These are phyloP conservation scores for Nigrospora oryzae DNA, from an alignment of 2,329 filamentous ascomycete species.

Conservation along the genomic window DNA sequence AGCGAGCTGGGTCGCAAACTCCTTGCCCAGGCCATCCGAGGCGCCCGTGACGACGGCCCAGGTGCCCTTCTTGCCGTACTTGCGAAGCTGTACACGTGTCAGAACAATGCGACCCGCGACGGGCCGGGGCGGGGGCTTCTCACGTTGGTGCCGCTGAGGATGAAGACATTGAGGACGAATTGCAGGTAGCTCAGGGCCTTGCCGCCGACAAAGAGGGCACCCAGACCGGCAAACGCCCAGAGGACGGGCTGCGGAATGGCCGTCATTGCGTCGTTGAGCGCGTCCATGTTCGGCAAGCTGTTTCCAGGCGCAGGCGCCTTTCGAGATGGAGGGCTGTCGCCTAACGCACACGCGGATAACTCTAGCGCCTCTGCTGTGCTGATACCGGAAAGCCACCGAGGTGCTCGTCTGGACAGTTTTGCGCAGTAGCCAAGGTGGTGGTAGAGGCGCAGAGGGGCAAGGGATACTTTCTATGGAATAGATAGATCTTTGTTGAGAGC, in stretches of 20 bases:
- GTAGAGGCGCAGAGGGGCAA: too few relatives aligned
- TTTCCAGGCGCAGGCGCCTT: background rate
- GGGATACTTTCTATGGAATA: too few relatives aligned
- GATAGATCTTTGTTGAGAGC: too few relatives aligned
- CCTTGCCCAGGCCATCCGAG: constrained; percentile 93
- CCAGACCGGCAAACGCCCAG: constrained; percentile 42
- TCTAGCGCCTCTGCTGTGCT: too few relatives aligned
- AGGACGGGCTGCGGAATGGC: constrained; percentile 35
- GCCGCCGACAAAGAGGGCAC: constrained; percentile 48
- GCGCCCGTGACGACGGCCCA: constrained; percentile 95
- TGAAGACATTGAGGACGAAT: constrained; percentile 59
- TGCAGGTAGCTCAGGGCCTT: constrained; percentile 50
- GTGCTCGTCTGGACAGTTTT: too few relatives aligned
- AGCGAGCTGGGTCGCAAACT: constrained; percentile 86
- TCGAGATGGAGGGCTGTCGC: background rate
- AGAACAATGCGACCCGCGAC: background rate
- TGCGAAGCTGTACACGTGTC: constrained; percentile 56
- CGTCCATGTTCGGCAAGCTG: constrained; percentile 18
- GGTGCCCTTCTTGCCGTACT: constrained; percentile 82
- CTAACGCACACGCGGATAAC: too few relatives aligned
- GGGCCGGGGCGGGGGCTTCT: constrained; percentile 11
- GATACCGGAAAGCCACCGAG: too few relatives aligned
- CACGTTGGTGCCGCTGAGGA: constrained; percentile 57
- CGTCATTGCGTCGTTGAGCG: constrained; percentile 21
- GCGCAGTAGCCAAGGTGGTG: too few relatives aligned